A percentile compares a stretch with the other conserved stretches of the same genome.
Conservation (phyloP, 2,329 filamentous ascomycete species). For the Trichoderma simmonsii region DNA sequence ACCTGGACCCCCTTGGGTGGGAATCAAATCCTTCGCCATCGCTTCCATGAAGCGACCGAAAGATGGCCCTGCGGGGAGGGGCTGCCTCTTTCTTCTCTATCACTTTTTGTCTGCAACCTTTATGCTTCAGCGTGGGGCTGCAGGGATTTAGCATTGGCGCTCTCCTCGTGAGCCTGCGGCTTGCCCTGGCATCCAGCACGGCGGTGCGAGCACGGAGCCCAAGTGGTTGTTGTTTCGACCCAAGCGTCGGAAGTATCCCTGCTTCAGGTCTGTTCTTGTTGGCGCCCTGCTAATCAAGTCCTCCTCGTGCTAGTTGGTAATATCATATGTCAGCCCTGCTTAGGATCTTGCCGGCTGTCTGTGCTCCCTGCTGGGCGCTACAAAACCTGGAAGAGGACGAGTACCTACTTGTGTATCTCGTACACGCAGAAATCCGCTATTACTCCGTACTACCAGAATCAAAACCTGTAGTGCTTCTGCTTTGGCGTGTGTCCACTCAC, state of each 20-base stretch:
- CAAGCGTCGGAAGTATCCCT: conserved; percentile 10
- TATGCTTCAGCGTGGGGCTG: background rate
- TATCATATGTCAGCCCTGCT: conserved; percentile 1
- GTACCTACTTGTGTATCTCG: background rate
- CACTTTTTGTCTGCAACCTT: background rate
- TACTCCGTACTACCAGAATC: background rate
- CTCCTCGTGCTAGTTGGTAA: background rate
- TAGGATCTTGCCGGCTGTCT: background rate
- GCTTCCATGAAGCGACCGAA: conserved; percentile 26
- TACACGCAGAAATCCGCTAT: background rate
- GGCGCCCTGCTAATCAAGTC: conserved; percentile 3
- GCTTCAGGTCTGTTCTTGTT: conserved; percentile 4
- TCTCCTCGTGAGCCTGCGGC: conserved; percentile 13
- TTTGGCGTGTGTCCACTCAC: background rate
- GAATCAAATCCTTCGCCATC: conserved; percentile 29
- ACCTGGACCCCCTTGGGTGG: conserved; percentile 27
- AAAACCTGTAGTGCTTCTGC: background rate
- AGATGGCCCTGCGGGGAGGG: background rate
- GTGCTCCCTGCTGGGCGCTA: background rate
- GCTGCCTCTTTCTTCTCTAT: background rate
- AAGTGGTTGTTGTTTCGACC: conserved; percentile 14
- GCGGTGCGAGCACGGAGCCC: conserved; percentile 22
- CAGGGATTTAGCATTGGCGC: conserved; percentile 5
- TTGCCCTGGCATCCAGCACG: conserved; percentile 19
- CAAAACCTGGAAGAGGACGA: background rate